These are phyloP conservation scores for Ustilago trichophora DNA, from an alignment of 1,284 basidiomycete genomes.

Conservation along the genomic window DNA sequence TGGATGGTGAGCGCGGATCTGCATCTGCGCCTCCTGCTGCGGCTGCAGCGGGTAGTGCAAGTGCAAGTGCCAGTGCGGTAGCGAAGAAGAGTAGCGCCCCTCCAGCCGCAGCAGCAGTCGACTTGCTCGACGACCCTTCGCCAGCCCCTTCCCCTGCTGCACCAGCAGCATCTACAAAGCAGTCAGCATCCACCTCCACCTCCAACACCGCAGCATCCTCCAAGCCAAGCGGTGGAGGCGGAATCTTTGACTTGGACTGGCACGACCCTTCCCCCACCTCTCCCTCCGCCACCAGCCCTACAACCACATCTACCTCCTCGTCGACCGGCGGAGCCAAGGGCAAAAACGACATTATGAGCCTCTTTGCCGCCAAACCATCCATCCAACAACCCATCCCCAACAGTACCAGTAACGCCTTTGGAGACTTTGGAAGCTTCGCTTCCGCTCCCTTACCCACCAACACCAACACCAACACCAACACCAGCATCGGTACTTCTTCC, in stretches of 20 bases:
- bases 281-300: slow-evolving; percentile 35
- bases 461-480: neutral
- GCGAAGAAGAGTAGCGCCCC: too few relatives aligned
- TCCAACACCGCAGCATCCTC: slow-evolving; percentile 45
- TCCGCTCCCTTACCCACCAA: neutral
- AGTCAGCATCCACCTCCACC: slow-evolving; percentile 6
- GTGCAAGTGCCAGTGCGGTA: neutral
- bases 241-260: slow-evolving; percentile 87
- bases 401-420: slow-evolving; percentile 6
- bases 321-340: slow-evolving; percentile 25
- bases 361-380: slow-evolving; percentile 70
- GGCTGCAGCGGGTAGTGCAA: neutral
- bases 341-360: slow-evolving; percentile 85
- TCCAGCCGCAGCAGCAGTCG: slow-evolving; percentile 18
- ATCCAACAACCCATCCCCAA: slow-evolving; percentile 1
- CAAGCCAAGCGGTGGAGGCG: slow-evolving; percentile 72
- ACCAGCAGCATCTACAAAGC: slow-evolving; percentile 10
- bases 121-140: slow-evolving; percentile 35
- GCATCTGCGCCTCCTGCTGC: slow-evolving; percentile 11
- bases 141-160: slow-evolving; percentile 11
- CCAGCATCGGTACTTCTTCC: neutral
- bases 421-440: slow-evolving; percentile 32
- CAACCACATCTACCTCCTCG: slow-evolving; percentile 67
- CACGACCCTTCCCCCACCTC: slow-evolving; percentile 64
- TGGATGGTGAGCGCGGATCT: slow-evolving; percentile 72